These are phyloP conservation scores for Protomyces inouyei DNA, from an alignment of 1,139 yeast species.

Conservation along the genomic window DNA sequence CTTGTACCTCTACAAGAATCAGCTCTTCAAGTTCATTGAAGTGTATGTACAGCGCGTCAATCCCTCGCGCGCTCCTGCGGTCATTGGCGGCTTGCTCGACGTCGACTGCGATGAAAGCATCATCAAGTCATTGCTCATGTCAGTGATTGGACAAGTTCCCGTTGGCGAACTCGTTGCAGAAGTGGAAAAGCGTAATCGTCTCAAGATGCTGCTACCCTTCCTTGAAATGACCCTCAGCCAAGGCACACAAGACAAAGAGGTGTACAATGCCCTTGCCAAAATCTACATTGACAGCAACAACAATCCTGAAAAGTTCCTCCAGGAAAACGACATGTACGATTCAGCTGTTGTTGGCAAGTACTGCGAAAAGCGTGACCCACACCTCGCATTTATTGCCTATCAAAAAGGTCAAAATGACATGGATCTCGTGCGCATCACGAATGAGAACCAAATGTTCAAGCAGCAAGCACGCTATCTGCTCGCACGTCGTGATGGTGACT, in stretches of 20 bases:
- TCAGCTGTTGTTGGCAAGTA: constrained; percentile 92
- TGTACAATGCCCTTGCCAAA: constrained; percentile 91
- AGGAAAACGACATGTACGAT: constrained; percentile 83
- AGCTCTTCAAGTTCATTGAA: constrained; percentile 91
- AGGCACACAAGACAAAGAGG: constrained; percentile 87
- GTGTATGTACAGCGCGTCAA: constrained; percentile 96
- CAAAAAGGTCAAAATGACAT: constrained; percentile 90
- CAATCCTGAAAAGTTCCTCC: constrained; percentile 92
- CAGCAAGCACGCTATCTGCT: constrained; percentile 95
- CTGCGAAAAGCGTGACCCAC: constrained; percentile 99
- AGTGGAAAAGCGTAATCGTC: constrained; percentile 93
- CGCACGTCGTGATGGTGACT: constrained; percentile 69
- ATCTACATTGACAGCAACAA: constrained; percentile 96
- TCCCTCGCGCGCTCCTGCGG: constrained; percentile 93
- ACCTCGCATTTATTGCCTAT: constrained; percentile 92
- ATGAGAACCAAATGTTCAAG: constrained; percentile 96
- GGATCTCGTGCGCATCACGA: constrained; percentile 84
- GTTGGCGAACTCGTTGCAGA: constrained; percentile 81
- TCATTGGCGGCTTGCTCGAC: constrained; percentile 89
- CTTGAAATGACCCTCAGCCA: constrained; percentile 82
- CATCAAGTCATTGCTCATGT: constrained; percentile 70
- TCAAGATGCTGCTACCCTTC: constrained; percentile 85
- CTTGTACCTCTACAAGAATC: constrained; percentile 87
- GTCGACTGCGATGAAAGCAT: constrained; percentile 94
- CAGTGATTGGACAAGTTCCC: constrained; percentile 94